phyloP scores from a whole-genome alignment of 805 yeast genomes.

The Hanseniaspora lachancei region DNA sequence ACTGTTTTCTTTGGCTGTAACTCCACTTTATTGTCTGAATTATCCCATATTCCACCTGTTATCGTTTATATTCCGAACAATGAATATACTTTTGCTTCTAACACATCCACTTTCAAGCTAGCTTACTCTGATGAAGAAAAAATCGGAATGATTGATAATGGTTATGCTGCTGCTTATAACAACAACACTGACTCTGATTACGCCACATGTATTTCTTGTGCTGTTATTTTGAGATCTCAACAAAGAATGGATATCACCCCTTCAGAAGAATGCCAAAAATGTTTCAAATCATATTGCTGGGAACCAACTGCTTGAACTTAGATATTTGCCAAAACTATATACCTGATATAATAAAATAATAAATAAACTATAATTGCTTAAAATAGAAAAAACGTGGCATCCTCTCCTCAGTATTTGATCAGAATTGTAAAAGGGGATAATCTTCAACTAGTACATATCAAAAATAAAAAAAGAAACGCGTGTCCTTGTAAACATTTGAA shows the following conservation, averaged over 20 bases:
- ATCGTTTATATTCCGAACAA: conserved; percentile 68
- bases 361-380: neutral
- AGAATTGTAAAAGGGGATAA: no score
- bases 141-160: conserved; percentile 51
- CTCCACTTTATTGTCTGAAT: conserved; percentile 44
- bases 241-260: conserved; percentile 53
- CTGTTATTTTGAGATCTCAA: conserved; percentile 62
- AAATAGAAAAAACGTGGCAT: neutral
- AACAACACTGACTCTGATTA: conserved; percentile 56
- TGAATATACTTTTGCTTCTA: conserved; percentile 52
- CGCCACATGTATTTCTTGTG: conserved; percentile 71
- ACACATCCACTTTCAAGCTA: conserved; percentile 61
- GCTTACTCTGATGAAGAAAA: conserved; percentile 47
- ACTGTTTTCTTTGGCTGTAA: conserved; percentile 83
- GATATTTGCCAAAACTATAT: neutral
- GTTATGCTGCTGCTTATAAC: conserved; percentile 58
- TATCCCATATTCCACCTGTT: conserved; percentile 51
- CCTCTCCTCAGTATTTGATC: no score
- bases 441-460: no score
- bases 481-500: no score
- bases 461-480: no score
- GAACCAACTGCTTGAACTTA: conserved; percentile 7
- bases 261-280: conserved; percentile 53
- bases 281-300: conserved; percentile 60
- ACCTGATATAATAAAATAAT: no score